These are phyloP conservation scores for Phoma sp. DNA, from an alignment of 2,329 filamentous ascomycete species.

Conservation along the genomic window DNA sequence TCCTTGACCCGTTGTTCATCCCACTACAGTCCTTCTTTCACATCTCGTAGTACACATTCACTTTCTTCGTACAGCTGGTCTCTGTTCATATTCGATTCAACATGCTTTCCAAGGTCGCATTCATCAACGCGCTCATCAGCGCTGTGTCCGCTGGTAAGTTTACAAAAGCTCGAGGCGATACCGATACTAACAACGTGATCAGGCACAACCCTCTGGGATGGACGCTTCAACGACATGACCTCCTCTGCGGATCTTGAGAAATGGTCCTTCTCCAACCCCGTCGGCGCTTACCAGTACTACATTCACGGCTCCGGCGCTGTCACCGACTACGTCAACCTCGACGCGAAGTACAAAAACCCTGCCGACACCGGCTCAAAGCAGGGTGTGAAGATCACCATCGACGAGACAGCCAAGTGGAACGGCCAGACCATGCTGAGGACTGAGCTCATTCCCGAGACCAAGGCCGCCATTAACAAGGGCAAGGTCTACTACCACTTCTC, in stretches of 20 bases:
- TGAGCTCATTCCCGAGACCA: slow-evolving; percentile 75
- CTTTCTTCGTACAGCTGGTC: slow-evolving; percentile 29
- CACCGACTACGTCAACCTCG: slow-evolving; percentile 67
- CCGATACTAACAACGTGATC: slow-evolving; percentile 10
- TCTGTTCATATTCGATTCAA: slow-evolving; percentile 26
- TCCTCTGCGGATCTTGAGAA: slow-evolving; percentile 62
- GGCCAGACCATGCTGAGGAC: slow-evolving; percentile 73
- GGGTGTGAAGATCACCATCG: slow-evolving; percentile 74
- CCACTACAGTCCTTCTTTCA: slow-evolving; percentile 32
- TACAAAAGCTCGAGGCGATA: background rate
- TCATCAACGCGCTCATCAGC: slow-evolving; percentile 42
- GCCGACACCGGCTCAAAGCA: slow-evolving; percentile 66
- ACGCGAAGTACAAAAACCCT: slow-evolving; percentile 71
- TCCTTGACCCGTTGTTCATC: slow-evolving; percentile 4
- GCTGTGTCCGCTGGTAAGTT: slow-evolving; percentile 40
- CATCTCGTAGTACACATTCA: slow-evolving; percentile 20
- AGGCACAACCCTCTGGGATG: slow-evolving; percentile 66
- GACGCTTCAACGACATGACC: slow-evolving; percentile 67
- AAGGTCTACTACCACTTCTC: slow-evolving; percentile 77
- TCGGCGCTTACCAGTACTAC: slow-evolving; percentile 77
- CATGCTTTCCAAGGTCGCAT: slow-evolving; percentile 43
- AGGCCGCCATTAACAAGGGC: slow-evolving; percentile 67
- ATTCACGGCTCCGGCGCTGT: slow-evolving; percentile 70
- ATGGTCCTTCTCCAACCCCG: slow-evolving; percentile 71
- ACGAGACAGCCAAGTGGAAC: slow-evolving; percentile 71